Evolutionary conservation across 305 asterid species (phyloP).

Genomic region (Fraxinus greggii): DNA sequence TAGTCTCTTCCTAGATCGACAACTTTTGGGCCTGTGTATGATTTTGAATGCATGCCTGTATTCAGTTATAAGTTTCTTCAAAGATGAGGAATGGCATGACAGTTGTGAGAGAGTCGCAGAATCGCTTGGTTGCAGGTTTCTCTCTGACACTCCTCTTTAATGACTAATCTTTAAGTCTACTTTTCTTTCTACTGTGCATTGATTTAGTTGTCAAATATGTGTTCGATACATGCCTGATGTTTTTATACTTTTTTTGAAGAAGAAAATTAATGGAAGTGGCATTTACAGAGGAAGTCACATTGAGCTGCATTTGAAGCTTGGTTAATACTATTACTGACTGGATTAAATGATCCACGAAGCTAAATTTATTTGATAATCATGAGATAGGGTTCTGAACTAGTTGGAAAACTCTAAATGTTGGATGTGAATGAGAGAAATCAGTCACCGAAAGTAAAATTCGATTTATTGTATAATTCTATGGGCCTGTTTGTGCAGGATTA

Average conservation of each 20-base stretch:
- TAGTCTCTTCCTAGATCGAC: conserved; percentile 72
- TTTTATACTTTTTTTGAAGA: neutral
- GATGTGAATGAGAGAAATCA: neutral
- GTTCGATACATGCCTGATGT: neutral
- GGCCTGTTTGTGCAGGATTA: no score
- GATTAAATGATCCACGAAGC: neutral
- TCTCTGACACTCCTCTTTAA: conserved; percentile 16
- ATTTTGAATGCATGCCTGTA: conserved; percentile 52
- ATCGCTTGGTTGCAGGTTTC: conserved; percentile 68
- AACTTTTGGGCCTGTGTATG: conserved; percentile 62
- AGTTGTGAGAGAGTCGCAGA: conserved; percentile 62
- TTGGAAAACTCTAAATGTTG: neutral
- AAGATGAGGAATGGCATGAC: conserved; percentile 62
- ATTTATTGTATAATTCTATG: neutral
- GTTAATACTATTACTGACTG: neutral
- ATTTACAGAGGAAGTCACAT: neutral
- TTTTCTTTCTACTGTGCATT: neutral
- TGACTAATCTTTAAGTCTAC: conserved; percentile 15
- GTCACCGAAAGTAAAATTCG: neutral
- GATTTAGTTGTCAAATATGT: neutral
- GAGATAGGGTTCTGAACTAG: neutral
- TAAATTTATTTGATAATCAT: neutral
- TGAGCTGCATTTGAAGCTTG: neutral
- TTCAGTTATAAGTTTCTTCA: conserved; percentile 55
- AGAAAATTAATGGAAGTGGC: neutral